Evolutionary conservation across 257 asterid genomes (phyloP).

Genomic region (Penstemon barbatus): DNA sequence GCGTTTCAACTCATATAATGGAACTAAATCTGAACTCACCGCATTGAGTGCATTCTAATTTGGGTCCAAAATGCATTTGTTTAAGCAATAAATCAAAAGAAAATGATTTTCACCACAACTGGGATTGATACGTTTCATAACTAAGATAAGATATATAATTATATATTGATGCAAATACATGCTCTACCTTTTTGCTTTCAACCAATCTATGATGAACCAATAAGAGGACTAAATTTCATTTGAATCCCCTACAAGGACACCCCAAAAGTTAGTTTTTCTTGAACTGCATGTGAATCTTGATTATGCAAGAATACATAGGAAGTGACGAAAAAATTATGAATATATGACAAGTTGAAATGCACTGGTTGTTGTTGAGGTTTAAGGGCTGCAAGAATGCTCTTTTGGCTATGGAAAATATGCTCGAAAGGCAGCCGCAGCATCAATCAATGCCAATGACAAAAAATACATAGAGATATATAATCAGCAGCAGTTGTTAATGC

Average conservation of each 20-base stretch:
- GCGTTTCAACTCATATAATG: too few species aligned
- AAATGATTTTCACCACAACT: neutral
- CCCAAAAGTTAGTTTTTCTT: constrained; percentile 32
- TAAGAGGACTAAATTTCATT: constrained; percentile 20
- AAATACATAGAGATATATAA: constrained; percentile 6
- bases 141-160: too few species aligned
- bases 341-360: neutral
- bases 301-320: constrained; percentile 10
- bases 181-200: constrained; percentile 29
- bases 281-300: constrained; percentile 23
- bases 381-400: constrained; percentile 19
- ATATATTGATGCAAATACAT: constrained; percentile 5
- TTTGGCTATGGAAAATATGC: constrained; percentile 1
- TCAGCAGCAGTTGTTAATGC: neutral
- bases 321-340: constrained; percentile 20
- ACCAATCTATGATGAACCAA: constrained; percentile 21
- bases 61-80: too few species aligned
- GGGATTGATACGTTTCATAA: too few species aligned
- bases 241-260: constrained; percentile 16
- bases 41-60: too few species aligned
- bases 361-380: constrained; percentile 16
- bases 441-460: constrained; percentile 24
- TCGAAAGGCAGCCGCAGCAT: constrained; percentile 12
- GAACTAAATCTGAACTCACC: too few species aligned
- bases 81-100: neutral